Evolutionary conservation across 2,329 filamentous ascomycete species (phyloP).

Genomic region (Aureobasidium mangrovei): DNA sequence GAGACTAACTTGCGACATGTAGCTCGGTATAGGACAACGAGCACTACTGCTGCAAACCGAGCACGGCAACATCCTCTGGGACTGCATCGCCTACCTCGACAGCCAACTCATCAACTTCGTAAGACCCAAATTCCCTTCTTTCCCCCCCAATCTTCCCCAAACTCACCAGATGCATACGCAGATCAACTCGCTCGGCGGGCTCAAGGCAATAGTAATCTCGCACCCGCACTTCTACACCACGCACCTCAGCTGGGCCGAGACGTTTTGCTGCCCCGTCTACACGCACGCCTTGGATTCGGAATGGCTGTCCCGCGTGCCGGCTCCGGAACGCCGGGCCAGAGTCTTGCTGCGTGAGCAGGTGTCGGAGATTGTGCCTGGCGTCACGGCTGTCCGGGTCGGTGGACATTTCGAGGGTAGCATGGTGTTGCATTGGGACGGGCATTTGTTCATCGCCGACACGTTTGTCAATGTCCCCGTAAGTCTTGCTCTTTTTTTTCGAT

Average conservation of each 20-base stretch:
- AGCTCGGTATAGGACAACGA: constrained; percentile 67
- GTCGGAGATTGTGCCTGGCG: constrained; percentile 36
- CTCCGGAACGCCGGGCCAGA: constrained; percentile 31
- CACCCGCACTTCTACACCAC: constrained; percentile 77
- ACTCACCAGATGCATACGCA: constrained; percentile 3
- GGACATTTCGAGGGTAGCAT: constrained; percentile 73
- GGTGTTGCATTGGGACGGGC: constrained; percentile 52
- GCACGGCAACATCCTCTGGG: constrained; percentile 68
- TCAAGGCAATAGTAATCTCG: constrained; percentile 56
- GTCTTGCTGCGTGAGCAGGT: constrained; percentile 35
- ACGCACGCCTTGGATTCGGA: constrained; percentile 53
- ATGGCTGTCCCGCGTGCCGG: constrained; percentile 51
- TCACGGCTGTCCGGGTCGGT: constrained; percentile 59
- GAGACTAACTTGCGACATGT: constrained; percentile 31
- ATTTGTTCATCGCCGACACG: constrained; percentile 68
- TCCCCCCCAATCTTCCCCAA: not conserved
- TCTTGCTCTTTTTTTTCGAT: not conserved
- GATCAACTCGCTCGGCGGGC: constrained; percentile 54
- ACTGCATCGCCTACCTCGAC: constrained; percentile 64
- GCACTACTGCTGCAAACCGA: constrained; percentile 59
- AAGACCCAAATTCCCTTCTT: constrained; percentile 7
- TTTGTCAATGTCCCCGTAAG: constrained; percentile 58
- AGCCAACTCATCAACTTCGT: constrained; percentile 47
- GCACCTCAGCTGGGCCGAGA: constrained; percentile 62
- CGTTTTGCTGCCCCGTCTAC: constrained; percentile 63